Percentiles rank a stretch among this genome's conserved stretches.
Evolutionary conservation across 2,329 filamentous ascomycete species (phyloP).

Genomic region (Claviceps purpurea): DNA sequence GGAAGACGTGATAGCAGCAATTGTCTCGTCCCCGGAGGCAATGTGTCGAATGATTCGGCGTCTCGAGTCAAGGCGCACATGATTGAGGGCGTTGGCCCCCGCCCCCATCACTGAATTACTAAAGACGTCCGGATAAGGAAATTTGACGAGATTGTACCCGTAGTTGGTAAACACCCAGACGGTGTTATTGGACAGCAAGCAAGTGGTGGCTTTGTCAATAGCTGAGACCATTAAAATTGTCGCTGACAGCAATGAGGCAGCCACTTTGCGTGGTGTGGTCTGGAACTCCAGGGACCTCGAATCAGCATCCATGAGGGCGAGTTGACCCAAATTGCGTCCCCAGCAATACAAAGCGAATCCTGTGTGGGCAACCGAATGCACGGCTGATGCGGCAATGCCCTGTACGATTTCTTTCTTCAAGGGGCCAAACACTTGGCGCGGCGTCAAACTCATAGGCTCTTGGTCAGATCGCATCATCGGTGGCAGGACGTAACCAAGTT

Average conservation of each 20-base stretch:
- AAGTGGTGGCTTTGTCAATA: constrained; percentile 79
- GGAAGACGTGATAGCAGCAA: constrained; percentile 70
- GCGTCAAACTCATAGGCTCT: constrained; percentile 66
- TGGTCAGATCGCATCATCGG: constrained; percentile 56
- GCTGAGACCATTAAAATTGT: constrained; percentile 69
- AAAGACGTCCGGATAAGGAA: constrained; percentile 60
- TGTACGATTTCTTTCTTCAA: constrained; percentile 74
- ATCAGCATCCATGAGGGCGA: constrained; percentile 89
- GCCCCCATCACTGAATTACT: constrained; percentile 55
- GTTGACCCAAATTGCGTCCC: constrained; percentile 87
- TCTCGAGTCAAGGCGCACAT: constrained; percentile 40
- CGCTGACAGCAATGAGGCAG: constrained; percentile 57
- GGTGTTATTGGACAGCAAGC: constrained; percentile 72
- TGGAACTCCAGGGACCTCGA: constrained; percentile 84
- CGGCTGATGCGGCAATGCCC: constrained; percentile 75
- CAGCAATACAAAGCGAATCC: constrained; percentile 75
- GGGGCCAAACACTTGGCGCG: constrained; percentile 81
- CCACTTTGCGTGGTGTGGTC: constrained; percentile 69
- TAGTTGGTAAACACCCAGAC: constrained; percentile 94
- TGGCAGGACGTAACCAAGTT: constrained; percentile 74
- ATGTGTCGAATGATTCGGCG: constrained; percentile 62
- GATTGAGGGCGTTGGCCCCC: constrained; percentile 39
- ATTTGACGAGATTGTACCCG: constrained; percentile 81
- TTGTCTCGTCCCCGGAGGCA: constrained; percentile 76
- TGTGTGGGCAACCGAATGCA: constrained; percentile 86